These are phyloP conservation scores for Kodamaea jinghongensis DNA, from an alignment of 805 yeast species.

Conservation along the genomic window DNA sequence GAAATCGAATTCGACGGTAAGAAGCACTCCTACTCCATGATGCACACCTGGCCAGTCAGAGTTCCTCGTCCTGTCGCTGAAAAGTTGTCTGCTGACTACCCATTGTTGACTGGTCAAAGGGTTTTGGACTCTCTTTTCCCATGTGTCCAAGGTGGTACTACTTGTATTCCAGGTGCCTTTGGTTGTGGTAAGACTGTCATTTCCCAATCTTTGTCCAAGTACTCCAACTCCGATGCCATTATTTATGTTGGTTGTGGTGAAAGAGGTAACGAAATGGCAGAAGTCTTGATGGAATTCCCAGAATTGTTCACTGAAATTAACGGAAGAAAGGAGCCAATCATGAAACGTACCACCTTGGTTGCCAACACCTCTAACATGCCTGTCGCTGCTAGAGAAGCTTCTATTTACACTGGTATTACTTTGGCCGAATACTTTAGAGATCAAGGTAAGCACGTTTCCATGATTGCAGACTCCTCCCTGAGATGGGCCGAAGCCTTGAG, in stretches of 20 bases:
- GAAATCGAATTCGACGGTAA: conserved; percentile 95
- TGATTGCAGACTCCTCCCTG: conserved; percentile 99
- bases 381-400: conserved; percentile 99
- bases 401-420: conserved; percentile 98
- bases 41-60: conserved; percentile 99
- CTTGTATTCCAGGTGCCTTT: conserved; percentile 99
- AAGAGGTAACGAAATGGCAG: conserved; percentile 99
- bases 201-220: conserved; percentile 95
- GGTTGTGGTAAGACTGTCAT: conserved; percentile 99
- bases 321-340: conserved; percentile 96
- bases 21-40: conserved; percentile 80
- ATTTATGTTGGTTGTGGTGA: conserved; percentile 96
- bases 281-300: conserved; percentile 99
- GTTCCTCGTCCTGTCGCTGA: conserved; percentile 98
- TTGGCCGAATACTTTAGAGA: conserved; percentile 99
- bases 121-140: conserved; percentile 97
- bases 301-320: conserved; percentile 87
- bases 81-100: conserved; percentile 89
- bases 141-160: conserved; percentile 99
- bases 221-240: conserved; percentile 95
- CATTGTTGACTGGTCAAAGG: conserved; percentile 97
- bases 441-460: conserved; percentile 97
- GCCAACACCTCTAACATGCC: conserved; percentile 99
- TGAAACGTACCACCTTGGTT: conserved; percentile 97
- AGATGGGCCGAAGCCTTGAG: conserved; percentile 99